Percentiles rank a stretch among this genome's conserved stretches.
phyloP scores from a whole-genome alignment of 148 eudicot species.

The Cornus florida region DNA sequence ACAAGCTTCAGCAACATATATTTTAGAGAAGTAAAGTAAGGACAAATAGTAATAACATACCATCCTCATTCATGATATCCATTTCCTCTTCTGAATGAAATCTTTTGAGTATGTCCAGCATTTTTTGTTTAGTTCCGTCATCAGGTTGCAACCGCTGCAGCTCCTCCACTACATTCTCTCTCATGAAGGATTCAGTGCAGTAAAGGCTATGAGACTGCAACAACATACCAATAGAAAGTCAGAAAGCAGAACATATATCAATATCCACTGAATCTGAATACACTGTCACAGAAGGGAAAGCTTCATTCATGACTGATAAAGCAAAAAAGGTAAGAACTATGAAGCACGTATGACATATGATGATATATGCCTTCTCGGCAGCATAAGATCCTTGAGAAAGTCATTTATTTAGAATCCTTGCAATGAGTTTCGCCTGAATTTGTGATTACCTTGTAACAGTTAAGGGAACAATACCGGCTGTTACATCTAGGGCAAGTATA shows the following conservation, averaged over 20 bases:
- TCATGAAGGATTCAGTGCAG: slow-evolving; percentile 91
- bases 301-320: background rate
- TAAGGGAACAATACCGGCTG: slow-evolving; percentile 85
- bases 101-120: slow-evolving; percentile 71
- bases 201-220: slow-evolving; percentile 78
- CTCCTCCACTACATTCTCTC: slow-evolving; percentile 82
- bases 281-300: background rate
- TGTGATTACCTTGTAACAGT: slow-evolving; percentile 77
- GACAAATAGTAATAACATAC: slow-evolving; percentile 19
- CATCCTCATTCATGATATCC: slow-evolving; percentile 70
- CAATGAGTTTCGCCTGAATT: background rate
- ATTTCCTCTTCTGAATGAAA: slow-evolving; percentile 73
- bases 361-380: background rate
- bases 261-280: background rate
- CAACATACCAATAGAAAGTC: background rate
- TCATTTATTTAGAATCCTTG: background rate
- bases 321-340: background rate
- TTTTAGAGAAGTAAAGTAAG: background rate
- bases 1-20: background rate
- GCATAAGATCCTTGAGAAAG: background rate
- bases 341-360: too few species aligned
- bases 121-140: slow-evolving; percentile 67
- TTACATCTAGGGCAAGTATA: slow-evolving; percentile 96
- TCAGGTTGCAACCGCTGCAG: slow-evolving; percentile 53
- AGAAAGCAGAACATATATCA: background rate